Conservation (phyloP, 2,329 filamentous ascomycete genomes). For the Didymellaceae sp. region DNA sequence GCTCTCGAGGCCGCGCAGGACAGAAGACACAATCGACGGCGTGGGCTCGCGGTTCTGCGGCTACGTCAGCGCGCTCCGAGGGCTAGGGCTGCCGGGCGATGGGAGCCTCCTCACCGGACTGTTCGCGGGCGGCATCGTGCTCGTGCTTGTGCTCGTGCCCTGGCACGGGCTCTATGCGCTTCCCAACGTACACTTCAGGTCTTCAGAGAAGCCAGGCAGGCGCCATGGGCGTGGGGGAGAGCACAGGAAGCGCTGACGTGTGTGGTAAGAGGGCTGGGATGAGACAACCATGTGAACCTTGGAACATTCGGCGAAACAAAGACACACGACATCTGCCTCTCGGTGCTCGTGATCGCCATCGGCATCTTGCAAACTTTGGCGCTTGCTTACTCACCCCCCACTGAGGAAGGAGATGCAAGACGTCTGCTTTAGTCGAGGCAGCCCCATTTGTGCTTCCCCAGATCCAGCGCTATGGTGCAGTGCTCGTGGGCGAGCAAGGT, state of each 20-base stretch:
- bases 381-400: neutral
- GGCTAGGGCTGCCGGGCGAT: neutral
- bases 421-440: neutral
- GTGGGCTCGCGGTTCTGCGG: conserved; percentile 38
- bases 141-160: neutral
- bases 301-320: conserved; percentile 14
- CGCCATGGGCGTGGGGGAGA: conserved; percentile 24
- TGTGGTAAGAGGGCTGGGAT: neutral
- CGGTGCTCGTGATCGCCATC: neutral
- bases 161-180: neutral
- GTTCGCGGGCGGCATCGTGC: conserved; percentile 47
- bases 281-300: conserved; percentile 2
- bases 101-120: conserved; percentile 31
- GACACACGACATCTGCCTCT: neutral
- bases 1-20: conserved; percentile 55
- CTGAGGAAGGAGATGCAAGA: conserved; percentile 1
- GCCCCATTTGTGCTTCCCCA: conserved; percentile 14
- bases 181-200: neutral
- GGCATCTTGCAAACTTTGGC: neutral
- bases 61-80: conserved; percentile 27
- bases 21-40: conserved; percentile 54
- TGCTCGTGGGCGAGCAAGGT: conserved; percentile 1
- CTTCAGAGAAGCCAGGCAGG: conserved; percentile 17
- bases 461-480: neutral
- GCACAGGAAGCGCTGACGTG: conserved; percentile 4